phyloP scores from a whole-genome alignment of 345 rosid genomes.

The Lumnitzera littorea region DNA sequence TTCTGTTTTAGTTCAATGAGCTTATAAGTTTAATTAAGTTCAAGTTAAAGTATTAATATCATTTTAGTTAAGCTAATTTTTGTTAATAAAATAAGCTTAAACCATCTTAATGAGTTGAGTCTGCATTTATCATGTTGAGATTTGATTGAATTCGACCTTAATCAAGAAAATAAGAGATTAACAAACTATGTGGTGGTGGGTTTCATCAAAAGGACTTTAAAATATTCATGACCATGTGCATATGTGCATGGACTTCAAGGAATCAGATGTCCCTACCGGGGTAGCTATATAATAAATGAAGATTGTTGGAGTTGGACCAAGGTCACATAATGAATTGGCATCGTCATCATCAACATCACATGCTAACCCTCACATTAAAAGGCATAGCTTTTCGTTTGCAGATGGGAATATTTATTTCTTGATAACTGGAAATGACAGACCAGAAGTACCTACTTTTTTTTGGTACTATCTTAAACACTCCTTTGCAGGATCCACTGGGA shows the following conservation, averaged over 20 bases:
- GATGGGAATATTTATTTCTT: slow-evolving; percentile 12
- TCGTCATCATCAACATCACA: slow-evolving; percentile 24
- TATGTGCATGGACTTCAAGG: slow-evolving; percentile 23
- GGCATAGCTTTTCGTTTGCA: slow-evolving; percentile 5
- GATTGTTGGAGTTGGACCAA: slow-evolving; percentile 14
- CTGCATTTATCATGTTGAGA: too few species aligned
- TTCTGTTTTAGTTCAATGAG: too few species aligned
- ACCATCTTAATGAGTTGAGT: too few species aligned
- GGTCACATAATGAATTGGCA: slow-evolving; percentile 1
- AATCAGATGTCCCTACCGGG: slow-evolving; percentile 23
- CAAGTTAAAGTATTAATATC: too few species aligned
- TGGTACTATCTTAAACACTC: not conserved
- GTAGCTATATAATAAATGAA: not conserved
- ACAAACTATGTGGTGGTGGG: too few species aligned
- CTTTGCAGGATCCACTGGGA: slow-evolving; percentile 1
- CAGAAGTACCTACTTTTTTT: slow-evolving; percentile 22
- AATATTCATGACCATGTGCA: slow-evolving; percentile 22
- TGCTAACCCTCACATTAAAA: slow-evolving; percentile 15
- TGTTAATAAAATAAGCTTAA: too few species aligned
- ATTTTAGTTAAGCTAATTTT: too few species aligned
- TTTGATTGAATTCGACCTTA: too few species aligned
- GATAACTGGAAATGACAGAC: slow-evolving; percentile 18
- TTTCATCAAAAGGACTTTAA: slow-evolving; percentile 6
- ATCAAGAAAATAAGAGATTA: too few species aligned
- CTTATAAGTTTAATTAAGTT: too few species aligned